Evolutionary conservation across 1,139 yeast species (phyloP), one percentile per base, ranked within the genome.

Genomic region (Yamadazyma atmosphaerica): DNA sequence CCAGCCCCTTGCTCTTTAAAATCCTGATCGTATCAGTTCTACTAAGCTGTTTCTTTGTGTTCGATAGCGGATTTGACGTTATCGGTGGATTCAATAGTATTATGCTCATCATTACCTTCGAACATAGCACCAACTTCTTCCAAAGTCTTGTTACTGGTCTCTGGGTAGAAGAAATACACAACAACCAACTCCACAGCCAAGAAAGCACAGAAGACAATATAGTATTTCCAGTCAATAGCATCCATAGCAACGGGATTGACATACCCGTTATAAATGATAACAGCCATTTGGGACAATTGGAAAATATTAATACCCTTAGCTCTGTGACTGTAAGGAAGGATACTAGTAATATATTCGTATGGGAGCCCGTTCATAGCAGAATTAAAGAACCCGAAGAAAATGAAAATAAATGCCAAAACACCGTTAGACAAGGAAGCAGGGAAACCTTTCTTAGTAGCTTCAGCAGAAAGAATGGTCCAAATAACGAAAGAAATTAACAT

Each of bases 191-290:
- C 74, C 32, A 61, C 65, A 2, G 58, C 64, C 32, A 69, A 44
- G 26, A 65, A 49, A 52, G 69, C 64, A 44, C 72, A 60, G 52
- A 51, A 77, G 3, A 79, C 79, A 46, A 78, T 75, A 55, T 79
- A 79, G 60, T 77, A 79, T 51, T 74, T 77, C 83, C 83, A 78
- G 25, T 65, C 67, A 46, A 77, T 72, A 26, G 72, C 72, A 41
- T 69, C 79, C 77, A 79, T 69, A 16, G 81, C 84, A 52, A 79
- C 68, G 6, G 82, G 76, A 50, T 77, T 77, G 36, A 77, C 80
- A 52, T 68, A 78, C 26, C 77, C 59, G 33, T 58, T 58, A 40
- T 49, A 57, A 23, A 55, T 28, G 28, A 50, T 38, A 12, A 48
- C 45, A 19, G 52, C 14, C 36, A 60, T 60, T 41, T 56, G 63